A percentile compares a stretch with the other conserved stretches of the same genome.
phyloP scores from a whole-genome alignment of 1,139 yeast species.

The Candida tetrigidarum region DNA sequence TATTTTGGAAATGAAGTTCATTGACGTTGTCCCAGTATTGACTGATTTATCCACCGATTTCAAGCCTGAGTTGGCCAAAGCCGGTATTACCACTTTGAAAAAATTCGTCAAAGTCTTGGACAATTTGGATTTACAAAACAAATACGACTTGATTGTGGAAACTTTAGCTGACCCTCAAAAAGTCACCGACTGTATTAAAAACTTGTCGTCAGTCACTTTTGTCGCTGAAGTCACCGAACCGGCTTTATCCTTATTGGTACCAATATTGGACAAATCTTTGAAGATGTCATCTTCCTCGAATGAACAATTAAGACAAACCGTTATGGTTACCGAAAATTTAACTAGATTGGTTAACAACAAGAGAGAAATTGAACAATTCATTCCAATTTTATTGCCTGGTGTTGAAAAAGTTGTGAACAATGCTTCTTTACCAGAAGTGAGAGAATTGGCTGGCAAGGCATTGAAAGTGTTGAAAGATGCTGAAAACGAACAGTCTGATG shows the following conservation, averaged over 20 bases:
- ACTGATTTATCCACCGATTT: slow-evolving; percentile 93
- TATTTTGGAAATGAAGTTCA: slow-evolving; percentile 79
- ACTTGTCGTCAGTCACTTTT: slow-evolving; percentile 91
- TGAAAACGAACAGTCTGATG: slow-evolving; percentile 65
- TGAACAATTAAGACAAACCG: slow-evolving; percentile 96
- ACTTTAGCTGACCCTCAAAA: slow-evolving; percentile 90
- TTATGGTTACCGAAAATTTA: slow-evolving; percentile 92
- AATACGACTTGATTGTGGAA: slow-evolving; percentile 82
- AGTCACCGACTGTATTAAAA: slow-evolving; percentile 88
- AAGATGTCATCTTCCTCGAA: slow-evolving; percentile 90
- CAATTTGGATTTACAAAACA: slow-evolving; percentile 88
- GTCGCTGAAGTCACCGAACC: slow-evolving; percentile 99
- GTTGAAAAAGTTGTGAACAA: slow-evolving; percentile 85
- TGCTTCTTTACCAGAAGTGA: slow-evolving; percentile 95
- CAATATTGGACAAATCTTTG: slow-evolving; percentile 89
- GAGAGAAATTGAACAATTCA: slow-evolving; percentile 84
- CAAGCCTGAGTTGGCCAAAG: slow-evolving; percentile 93
- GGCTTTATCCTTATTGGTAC: slow-evolving; percentile 86
- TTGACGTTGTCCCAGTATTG: slow-evolving; percentile 78
- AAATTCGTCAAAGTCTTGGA: slow-evolving; percentile 82
- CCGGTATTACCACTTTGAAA: slow-evolving; percentile 72
- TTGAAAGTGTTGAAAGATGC: slow-evolving; percentile 81
- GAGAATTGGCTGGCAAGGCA: slow-evolving; percentile 92
- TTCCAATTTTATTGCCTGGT: slow-evolving; percentile 89
- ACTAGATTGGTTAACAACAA: slow-evolving; percentile 95